phyloP scores from a whole-genome alignment of 2,329 filamentous ascomycete species.

The Calonectria pauciramosa region DNA sequence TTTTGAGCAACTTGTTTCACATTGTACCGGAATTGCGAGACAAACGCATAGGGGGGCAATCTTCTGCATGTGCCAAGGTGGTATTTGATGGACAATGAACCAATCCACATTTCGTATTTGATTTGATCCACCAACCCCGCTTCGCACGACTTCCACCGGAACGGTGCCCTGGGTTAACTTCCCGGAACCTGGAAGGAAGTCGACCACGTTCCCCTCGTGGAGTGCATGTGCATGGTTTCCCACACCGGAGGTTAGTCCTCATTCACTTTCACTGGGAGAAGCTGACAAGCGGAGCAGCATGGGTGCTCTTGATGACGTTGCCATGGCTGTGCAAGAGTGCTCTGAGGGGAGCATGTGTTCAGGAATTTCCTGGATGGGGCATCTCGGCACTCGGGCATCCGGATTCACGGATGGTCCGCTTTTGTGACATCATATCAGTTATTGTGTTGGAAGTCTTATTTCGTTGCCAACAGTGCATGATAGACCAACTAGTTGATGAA shows the following conservation, averaged over 20 bases:
- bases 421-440: neutral
- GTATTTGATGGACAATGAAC: constrained; percentile 64
- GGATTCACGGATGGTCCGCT: neutral
- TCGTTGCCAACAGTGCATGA: neutral
- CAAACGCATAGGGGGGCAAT: too few relatives aligned
- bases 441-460: neutral
- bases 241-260: constrained; percentile 50
- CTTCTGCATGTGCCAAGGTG: constrained; percentile 37
- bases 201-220: constrained; percentile 68
- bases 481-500: neutral
- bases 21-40: neutral
- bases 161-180: constrained; percentile 71
- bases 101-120: constrained; percentile 75
- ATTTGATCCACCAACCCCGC: constrained; percentile 69
- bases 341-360: constrained; percentile 36
- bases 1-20: constrained; percentile 69
- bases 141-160: constrained; percentile 67
- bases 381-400: neutral
- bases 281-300: constrained; percentile 53
- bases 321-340: constrained; percentile 68
- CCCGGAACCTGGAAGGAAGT: constrained; percentile 76
- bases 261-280: constrained; percentile 53
- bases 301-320: constrained; percentile 64
- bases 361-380: neutral
- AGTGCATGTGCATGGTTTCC: constrained; percentile 60